Evolutionary conservation across 1,139 yeast species (phyloP).

Genomic region (Blastobotrys aristatus): DNA sequence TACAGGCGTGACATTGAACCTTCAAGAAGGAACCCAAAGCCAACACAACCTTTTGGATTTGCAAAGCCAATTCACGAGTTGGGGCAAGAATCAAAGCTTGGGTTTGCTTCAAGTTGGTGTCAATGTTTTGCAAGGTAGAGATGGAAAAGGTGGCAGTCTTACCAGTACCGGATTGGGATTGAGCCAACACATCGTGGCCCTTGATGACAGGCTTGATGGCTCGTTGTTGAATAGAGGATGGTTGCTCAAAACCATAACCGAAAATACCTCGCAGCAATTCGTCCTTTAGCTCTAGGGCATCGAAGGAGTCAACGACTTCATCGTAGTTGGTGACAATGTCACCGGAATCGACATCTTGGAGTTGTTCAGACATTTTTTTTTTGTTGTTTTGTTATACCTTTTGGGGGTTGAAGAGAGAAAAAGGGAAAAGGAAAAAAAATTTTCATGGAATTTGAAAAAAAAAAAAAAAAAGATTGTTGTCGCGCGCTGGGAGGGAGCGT

Average conservation of each 20-base stretch:
- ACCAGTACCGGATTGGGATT: slow-evolving; percentile 98
- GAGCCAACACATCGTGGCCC: slow-evolving; percentile 92
- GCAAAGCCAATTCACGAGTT: slow-evolving; percentile 91
- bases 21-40: slow-evolving; percentile 82
- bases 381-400: background rate
- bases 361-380: slow-evolving; percentile 43
- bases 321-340: slow-evolving; percentile 96
- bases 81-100: slow-evolving; percentile 81
- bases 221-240: slow-evolving; percentile 92
- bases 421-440: slow-evolving; percentile 2
- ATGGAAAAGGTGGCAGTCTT: slow-evolving; percentile 95
- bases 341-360: slow-evolving; percentile 77
- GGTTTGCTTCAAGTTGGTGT: slow-evolving; percentile 53
- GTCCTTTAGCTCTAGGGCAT: slow-evolving; percentile 41
- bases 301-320: slow-evolving; percentile 74
- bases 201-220: slow-evolving; percentile 89
- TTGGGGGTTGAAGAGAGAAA: slow-evolving; percentile 3
- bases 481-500: no score
- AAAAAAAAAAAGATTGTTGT: no score
- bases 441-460: slow-evolving; percentile 3
- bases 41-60: slow-evolving; percentile 78
- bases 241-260: slow-evolving; percentile 88
- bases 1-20: slow-evolving; percentile 81
- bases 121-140: slow-evolving; percentile 80
- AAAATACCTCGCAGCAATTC: slow-evolving; percentile 52